Evolutionary conservation across 164 flowering plant species (phyloP), one percentile per base, ranked within the genome.

Genomic region (Umbilicus rupestris): DNA sequence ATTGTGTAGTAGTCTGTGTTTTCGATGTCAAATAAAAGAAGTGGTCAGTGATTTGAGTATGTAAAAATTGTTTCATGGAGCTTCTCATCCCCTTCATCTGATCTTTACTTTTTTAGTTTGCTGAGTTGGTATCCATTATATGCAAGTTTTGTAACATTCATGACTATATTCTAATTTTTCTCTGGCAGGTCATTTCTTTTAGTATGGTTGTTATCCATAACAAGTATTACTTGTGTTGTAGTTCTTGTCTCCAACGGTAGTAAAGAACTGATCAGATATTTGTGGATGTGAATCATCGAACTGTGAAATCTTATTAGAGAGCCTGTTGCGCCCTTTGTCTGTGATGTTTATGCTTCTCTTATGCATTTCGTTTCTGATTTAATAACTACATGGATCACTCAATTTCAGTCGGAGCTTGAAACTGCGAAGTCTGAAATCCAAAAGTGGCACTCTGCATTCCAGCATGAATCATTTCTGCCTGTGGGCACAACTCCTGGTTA

Each of bases 381-480:
- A 1, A n/a, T 63, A 41, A 60, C 11, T 60, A 37, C 12, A 60
- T 20, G 26, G 0, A 22, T 15, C 31, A n/a, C 10, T 17, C 66
- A 37, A 28, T 76, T 73, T 35, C 83, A 94, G 98, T 69, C 78
- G 2, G 97, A 90, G 64, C 96, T 90, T 76, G 95, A 85, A 81
- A 77, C 78, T 70, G 83, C 95, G 66, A 95, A 83, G 73, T 76
- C 89, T 62, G 97, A 88, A 78, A 84, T 95, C 73, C 93, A 83
- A 64, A 85, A 84, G 70, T 92, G 99, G 99, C 90, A 78, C 70
- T 81, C 87, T 73, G 80, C 96, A 50, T 92, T 95, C 72, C 88
- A 82, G 68, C 88, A 83, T 66, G 95, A 88, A 73, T 71, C 87
- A 19, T 82, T 82, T 60, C 77, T 87, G 71, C 81, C 92, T 4